These are phyloP conservation scores for Boletus rufocinnamomeus DNA, from an alignment of 768 basidiomycete genomes.

Conservation along the genomic window DNA sequence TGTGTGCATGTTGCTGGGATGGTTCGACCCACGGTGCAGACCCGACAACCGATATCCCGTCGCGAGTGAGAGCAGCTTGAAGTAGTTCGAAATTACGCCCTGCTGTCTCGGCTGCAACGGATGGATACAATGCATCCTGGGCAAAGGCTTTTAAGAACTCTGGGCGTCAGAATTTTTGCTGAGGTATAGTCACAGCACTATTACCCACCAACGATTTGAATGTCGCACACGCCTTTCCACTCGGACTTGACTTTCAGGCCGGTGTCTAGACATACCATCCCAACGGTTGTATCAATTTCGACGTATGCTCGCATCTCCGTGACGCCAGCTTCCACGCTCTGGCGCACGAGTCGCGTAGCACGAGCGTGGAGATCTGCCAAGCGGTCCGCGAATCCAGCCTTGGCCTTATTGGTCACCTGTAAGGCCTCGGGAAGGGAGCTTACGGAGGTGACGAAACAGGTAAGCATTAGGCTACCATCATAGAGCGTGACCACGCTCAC, in stretches of 20 bases:
- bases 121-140: slow-evolving; percentile 57
- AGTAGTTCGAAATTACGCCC: slow-evolving; percentile 51
- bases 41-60: slow-evolving; percentile 53
- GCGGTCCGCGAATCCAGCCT: slow-evolving; percentile 47
- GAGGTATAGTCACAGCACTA: neutral
- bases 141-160: slow-evolving; percentile 52
- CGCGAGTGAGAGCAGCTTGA: slow-evolving; percentile 39
- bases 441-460: slow-evolving; percentile 5
- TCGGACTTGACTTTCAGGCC: slow-evolving; percentile 50
- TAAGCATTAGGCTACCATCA: neutral
- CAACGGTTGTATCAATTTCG: slow-evolving; percentile 59
- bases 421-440: slow-evolving; percentile 62
- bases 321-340: slow-evolving; percentile 62
- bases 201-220: slow-evolving; percentile 57
- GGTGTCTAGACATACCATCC: slow-evolving; percentile 53
- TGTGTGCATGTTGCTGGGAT: slow-evolving; percentile 45
- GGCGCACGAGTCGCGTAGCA: slow-evolving; percentile 53
- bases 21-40: slow-evolving; percentile 69
- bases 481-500: slow-evolving; percentile 36
- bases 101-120: slow-evolving; percentile 34
- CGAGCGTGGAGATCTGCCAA: slow-evolving; percentile 50
- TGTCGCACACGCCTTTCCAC: slow-evolving; percentile 48
- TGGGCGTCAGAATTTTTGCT: neutral
- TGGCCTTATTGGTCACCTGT: slow-evolving; percentile 50
- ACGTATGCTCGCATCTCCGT: slow-evolving; percentile 70